Conservation (phyloP, 169 alveolate genomes). For the Plasmodium fragile region DNA sequence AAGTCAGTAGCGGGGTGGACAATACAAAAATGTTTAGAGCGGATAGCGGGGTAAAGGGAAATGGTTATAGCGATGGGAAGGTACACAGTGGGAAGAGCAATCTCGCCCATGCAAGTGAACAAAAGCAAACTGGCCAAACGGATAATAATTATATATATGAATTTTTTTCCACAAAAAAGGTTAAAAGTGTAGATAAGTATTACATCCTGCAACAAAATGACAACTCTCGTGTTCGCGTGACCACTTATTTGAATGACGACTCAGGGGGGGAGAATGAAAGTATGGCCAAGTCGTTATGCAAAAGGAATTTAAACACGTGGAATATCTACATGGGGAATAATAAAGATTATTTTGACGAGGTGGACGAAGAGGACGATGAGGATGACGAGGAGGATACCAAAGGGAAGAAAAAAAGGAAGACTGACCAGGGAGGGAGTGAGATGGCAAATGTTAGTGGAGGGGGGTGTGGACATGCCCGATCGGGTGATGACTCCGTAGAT, state of each 20-base stretch:
- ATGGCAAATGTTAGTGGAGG: background rate
- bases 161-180: conserved; percentile 18
- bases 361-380: background rate
- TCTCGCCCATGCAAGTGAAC: background rate
- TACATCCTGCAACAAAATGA: conserved; percentile 3
- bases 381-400: conserved; percentile 37
- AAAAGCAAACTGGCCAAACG: background rate
- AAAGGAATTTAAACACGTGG: conserved; percentile 67
- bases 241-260: conserved; percentile 30
- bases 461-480: background rate
- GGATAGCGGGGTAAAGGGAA: background rate
- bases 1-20: too few relatives aligned
- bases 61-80: background rate
- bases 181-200: conserved; percentile 48
- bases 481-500: conserved; percentile 28
- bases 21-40: too few relatives aligned
- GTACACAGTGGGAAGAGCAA: background rate
- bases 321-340: conserved; percentile 60
- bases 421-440: conserved; percentile 6
- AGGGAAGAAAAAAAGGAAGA: background rate
- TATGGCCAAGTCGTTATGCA: conserved; percentile 33
- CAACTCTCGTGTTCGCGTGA: conserved; percentile 41
- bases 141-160: conserved; percentile 13
- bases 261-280: conserved; percentile 9
- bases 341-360: conserved; percentile 55